phyloP scores from a whole-genome alignment of 176 grass and related monocot species.

The Chloris gayana region DNA sequence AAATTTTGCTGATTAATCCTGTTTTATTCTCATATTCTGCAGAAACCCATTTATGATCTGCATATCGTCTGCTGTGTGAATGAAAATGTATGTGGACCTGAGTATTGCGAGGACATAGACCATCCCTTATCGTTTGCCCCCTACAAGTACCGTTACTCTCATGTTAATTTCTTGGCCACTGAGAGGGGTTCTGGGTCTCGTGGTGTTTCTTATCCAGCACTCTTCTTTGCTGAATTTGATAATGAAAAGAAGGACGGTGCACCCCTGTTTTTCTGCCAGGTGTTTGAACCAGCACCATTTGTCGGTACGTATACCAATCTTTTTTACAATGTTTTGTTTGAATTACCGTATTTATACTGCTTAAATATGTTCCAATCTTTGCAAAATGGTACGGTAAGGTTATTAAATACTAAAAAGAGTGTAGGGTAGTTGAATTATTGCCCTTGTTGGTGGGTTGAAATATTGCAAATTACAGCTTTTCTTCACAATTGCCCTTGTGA shows the following conservation, averaged over 20 bases:
- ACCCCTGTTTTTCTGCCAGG: conserved; percentile 4
- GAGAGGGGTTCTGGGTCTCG: neutral
- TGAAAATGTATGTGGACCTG: conserved; percentile 20
- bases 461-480: too few relatives aligned
- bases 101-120: neutral
- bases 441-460: too few relatives aligned
- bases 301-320: conserved; percentile 17
- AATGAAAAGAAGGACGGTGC: conserved; percentile 12
- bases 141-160: conserved; percentile 19
- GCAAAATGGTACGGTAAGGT: neutral
- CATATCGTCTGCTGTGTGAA: conserved; percentile 37
- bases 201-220: neutral
- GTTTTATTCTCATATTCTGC: neutral
- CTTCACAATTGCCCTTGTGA: too few relatives aligned
- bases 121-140: neutral
- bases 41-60: conserved; percentile 27
- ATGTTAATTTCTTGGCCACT: conserved; percentile 38
- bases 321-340: neutral
- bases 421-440: too few relatives aligned
- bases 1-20: neutral
- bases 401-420: too few relatives aligned
- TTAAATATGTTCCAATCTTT: neutral
- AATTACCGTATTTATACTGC: neutral
- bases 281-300: conserved; percentile 32
- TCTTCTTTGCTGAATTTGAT: conserved; percentile 40